These are phyloP conservation scores for Cryptosporidium meleagridis DNA, from an alignment of 169 alveolate species.

Conservation along the genomic window DNA sequence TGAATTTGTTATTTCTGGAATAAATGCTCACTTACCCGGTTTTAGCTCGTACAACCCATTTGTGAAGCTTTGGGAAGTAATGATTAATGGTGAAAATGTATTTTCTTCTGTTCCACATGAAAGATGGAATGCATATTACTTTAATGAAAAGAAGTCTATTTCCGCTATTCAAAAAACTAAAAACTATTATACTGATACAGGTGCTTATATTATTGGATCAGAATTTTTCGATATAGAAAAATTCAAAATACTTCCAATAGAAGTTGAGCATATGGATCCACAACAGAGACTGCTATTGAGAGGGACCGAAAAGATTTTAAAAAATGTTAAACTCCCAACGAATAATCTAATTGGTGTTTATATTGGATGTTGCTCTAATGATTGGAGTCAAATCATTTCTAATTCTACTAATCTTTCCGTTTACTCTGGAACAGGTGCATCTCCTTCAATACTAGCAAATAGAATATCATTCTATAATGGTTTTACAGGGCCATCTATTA, in stretches of 20 bases:
- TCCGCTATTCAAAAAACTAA: constrained; percentile 4
- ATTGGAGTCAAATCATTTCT: constrained; percentile 72
- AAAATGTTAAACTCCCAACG: neutral
- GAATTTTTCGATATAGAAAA: constrained; percentile 21
- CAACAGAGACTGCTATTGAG: constrained; percentile 68
- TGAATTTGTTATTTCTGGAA: constrained; percentile 18
- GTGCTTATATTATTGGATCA: constrained; percentile 43
- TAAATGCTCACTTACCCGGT: constrained; percentile 67
- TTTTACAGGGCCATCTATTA: constrained; percentile 81
- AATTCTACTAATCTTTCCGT: constrained; percentile 31
- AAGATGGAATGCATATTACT: constrained; percentile 60
- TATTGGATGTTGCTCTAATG: constrained; percentile 68
- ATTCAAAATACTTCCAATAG: constrained; percentile 44
- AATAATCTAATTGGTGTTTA: constrained; percentile 68
- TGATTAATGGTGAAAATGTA: neutral
- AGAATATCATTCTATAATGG: constrained; percentile 80
- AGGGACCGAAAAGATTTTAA: constrained; percentile 11
- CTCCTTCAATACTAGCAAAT: constrained; percentile 81
- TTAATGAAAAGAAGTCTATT: constrained; percentile 30
- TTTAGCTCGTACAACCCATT: constrained; percentile 19
- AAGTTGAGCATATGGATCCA: constrained; percentile 66
- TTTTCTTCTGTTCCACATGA: constrained; percentile 56
- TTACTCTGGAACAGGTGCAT: constrained; percentile 79
- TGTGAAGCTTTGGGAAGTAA: constrained; percentile 24
- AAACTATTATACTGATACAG: constrained; percentile 63